Percentiles rank a stretch among this genome's conserved stretches.
Evolutionary conservation across 73 alveolate genomes (phyloP).

Genomic region (Paramecium octaurelia): DNA sequence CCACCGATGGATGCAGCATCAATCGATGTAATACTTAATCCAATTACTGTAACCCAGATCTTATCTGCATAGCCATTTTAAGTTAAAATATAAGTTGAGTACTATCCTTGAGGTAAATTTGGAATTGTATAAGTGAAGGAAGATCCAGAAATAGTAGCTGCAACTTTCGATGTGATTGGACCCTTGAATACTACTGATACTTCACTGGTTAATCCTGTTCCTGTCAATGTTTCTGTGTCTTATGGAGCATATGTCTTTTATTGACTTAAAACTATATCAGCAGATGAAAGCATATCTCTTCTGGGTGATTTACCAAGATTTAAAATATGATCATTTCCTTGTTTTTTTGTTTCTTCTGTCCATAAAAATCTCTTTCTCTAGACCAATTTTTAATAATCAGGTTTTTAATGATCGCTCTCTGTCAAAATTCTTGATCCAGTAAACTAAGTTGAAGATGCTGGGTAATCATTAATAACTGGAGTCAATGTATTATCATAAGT

Average conservation of each 20-base stretch:
- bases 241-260: neutral
- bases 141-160: neutral
- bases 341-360: slow-evolving; percentile 17
- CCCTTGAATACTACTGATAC: slow-evolving; percentile 5
- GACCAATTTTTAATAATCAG: neutral
- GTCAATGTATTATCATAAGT: neutral
- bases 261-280: neutral
- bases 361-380: neutral
- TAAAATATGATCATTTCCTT: neutral
- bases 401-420: neutral
- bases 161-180: neutral
- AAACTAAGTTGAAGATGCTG: neutral
- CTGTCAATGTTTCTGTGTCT: slow-evolving; percentile 25
- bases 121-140: slow-evolving; percentile 16
- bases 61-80: slow-evolving; percentile 17
- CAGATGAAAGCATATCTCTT: slow-evolving; percentile 17
- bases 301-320: slow-evolving; percentile 8
- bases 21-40: neutral
- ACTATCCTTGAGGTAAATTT: neutral
- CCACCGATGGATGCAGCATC: neutral
- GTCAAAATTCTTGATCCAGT: slow-evolving; percentile 30
- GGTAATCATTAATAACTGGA: neutral
- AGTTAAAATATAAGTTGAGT: slow-evolving; percentile 9
- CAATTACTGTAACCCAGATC: slow-evolving; percentile 19
- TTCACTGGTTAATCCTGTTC: neutral